A percentile compares a stretch with the other conserved stretches of the same genome.
Conservation (phyloP, 768 basidiomycete genomes). For the Mycena maculata region DNA sequence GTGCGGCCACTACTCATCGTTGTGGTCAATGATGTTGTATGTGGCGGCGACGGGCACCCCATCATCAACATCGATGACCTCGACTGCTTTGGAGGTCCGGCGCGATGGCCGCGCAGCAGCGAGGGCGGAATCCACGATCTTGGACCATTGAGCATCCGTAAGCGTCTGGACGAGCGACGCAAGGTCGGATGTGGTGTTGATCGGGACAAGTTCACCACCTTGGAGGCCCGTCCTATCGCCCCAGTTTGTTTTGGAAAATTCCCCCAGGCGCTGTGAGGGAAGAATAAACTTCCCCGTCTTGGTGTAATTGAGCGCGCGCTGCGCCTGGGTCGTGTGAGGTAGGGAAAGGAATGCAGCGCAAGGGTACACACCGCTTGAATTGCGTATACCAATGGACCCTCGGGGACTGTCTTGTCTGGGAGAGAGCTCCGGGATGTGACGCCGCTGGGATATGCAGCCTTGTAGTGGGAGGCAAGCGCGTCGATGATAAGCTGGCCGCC, state of each 20-base stretch:
- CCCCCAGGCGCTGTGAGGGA: not conserved
- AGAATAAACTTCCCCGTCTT: not conserved
- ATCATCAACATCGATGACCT: not conserved
- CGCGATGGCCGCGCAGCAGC: not conserved
- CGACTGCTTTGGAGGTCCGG: not conserved
- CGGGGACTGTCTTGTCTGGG: not conserved
- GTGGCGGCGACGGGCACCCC: too few species aligned
- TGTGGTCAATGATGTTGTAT: too few species aligned
- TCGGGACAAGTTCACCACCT: not conserved
- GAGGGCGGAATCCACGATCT: constrained; percentile 4
- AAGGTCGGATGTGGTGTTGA: constrained; percentile 3
- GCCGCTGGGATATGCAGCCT: not conserved
- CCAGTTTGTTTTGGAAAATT: constrained; percentile 9
- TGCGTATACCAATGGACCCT: not conserved
- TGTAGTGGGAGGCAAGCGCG: not conserved
- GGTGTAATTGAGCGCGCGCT: not conserved
- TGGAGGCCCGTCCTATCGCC: not conserved
- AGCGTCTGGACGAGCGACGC: not conserved
- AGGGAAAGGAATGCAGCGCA: not conserved
- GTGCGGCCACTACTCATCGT: too few species aligned
- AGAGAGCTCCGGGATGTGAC: too few species aligned
- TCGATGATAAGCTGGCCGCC: not conserved
- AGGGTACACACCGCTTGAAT: constrained; percentile 2
- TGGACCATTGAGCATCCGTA: not conserved
- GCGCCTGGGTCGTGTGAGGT: not conserved